Evolutionary conservation across 1,284 basidiomycete genomes (phyloP).

Genomic region (Trichosporon sp.): DNA sequence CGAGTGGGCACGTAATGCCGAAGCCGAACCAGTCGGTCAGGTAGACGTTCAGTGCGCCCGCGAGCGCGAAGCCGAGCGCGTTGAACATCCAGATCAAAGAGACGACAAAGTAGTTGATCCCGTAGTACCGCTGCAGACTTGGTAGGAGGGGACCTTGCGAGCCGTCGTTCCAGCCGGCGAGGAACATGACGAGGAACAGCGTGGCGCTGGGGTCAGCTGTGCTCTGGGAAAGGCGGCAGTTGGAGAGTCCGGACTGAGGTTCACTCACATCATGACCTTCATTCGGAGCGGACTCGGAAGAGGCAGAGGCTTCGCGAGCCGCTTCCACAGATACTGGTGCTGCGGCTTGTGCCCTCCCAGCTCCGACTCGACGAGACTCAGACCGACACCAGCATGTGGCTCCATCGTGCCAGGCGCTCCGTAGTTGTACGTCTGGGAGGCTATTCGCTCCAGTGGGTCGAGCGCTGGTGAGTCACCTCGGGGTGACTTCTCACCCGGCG

Average conservation of each 20-base stretch:
- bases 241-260: too few relatives aligned
- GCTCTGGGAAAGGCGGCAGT: too few relatives aligned
- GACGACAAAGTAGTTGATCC: conserved; percentile 47
- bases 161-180: conserved; percentile 60
- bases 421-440: background rate
- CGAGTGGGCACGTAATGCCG: conserved; percentile 50
- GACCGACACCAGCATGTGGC: background rate
- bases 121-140: conserved; percentile 55
- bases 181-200: conserved; percentile 38
- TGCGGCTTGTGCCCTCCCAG: background rate
- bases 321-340: conserved; percentile 22
- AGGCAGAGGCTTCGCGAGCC: conserved; percentile 23
- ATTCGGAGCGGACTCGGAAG: conserved; percentile 19
- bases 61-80: conserved; percentile 54
- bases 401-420: background rate
- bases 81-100: conserved; percentile 58
- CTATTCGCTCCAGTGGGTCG: background rate
- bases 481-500: background rate
- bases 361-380: background rate
- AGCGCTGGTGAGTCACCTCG: too few relatives aligned
- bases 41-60: conserved; percentile 53
- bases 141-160: conserved; percentile 59
- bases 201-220: conserved; percentile 18
- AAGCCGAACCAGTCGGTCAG: conserved; percentile 56
- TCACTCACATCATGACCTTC: conserved; percentile 32